phyloP scores from a whole-genome alignment of 768 basidiomycete genomes.

The Suillus lakei region DNA sequence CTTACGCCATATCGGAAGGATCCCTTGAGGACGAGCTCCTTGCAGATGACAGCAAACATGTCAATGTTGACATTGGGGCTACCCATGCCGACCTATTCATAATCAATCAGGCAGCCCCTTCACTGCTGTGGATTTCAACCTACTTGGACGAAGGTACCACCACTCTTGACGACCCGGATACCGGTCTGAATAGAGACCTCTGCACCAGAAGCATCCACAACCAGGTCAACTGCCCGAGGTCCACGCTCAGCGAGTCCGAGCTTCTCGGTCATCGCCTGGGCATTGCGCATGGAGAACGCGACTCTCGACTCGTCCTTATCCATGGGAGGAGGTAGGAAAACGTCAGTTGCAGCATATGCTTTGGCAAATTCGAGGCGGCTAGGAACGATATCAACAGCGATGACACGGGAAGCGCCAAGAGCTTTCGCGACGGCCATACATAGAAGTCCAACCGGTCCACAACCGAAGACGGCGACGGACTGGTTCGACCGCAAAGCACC shows the following conservation, averaged over 20 bases:
- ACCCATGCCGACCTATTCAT: conserved; percentile 83
- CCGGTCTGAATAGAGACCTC: conserved; percentile 92
- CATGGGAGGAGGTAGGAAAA: conserved; percentile 64
- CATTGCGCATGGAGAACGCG: conserved; percentile 76
- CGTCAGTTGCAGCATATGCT: conserved; percentile 80
- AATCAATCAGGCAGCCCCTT: not conserved
- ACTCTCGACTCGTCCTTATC: conserved; percentile 67
- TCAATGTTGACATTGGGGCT: conserved; percentile 76
- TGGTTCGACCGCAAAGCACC: conserved; percentile 75
- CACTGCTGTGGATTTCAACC: conserved; percentile 11
- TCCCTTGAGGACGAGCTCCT: conserved; percentile 84
- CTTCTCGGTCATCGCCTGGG: conserved; percentile 62
- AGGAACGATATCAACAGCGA: conserved; percentile 82
- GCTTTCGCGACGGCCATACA: conserved; percentile 98
- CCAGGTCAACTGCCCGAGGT: conserved; percentile 73
- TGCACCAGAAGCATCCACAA: conserved; percentile 92
- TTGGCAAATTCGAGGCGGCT: conserved; percentile 87
- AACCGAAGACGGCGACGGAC: conserved; percentile 85
- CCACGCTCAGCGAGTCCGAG: conserved; percentile 78
- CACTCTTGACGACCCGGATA: conserved; percentile 72
- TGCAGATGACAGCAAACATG: conserved; percentile 67
- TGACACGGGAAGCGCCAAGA: conserved; percentile 80
- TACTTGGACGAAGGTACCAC: conserved; percentile 77
- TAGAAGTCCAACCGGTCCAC: conserved; percentile 86
- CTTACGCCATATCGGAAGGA: conserved; percentile 90